A percentile compares a stretch with the other conserved stretches of the same genome.
Evolutionary conservation across 169 alveolate species (phyloP).

Genomic region (Plasmodium malariae): DNA sequence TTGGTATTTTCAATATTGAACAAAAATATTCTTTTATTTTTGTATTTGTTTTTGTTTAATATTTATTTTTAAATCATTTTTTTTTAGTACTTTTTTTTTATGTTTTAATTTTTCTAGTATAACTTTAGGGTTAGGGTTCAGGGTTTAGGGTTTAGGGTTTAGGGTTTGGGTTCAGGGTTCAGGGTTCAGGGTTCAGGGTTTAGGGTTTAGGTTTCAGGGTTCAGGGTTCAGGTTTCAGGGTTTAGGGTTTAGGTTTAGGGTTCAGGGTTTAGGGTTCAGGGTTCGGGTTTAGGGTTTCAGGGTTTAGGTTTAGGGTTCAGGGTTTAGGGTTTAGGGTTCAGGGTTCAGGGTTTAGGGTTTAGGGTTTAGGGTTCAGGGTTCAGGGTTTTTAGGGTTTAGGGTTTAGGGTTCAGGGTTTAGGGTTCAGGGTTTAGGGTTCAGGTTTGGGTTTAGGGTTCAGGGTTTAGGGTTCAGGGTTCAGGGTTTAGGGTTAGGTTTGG

Average conservation of each 20-base stretch:
- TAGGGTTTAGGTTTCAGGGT: not conserved
- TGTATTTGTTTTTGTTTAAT: too few species aligned
- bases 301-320: not conserved
- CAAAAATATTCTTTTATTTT: too few species aligned
- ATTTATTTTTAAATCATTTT: too few species aligned
- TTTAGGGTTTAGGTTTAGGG: not conserved
- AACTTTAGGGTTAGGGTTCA: too few species aligned
- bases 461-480: not conserved
- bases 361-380: not conserved
- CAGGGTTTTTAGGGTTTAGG: not conserved
- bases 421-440: constrained; percentile 1
- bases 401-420: not conserved
- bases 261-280: not conserved
- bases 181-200: not conserved
- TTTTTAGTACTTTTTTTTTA: too few species aligned
- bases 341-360: constrained; percentile 1
- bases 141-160: too few species aligned
- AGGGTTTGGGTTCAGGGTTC: too few species aligned
- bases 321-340: not conserved
- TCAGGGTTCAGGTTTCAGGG: not conserved
- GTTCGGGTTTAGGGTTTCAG: not conserved
- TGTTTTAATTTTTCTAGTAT: too few species aligned
- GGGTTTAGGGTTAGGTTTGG: not conserved
- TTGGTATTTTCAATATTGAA: too few species aligned
- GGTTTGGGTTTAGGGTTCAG: not conserved